A percentile compares a stretch with the other conserved stretches of the same genome.
Conservation (phyloP, 2,329 filamentous ascomycete species). For the Arthrocladium fulminans region DNA sequence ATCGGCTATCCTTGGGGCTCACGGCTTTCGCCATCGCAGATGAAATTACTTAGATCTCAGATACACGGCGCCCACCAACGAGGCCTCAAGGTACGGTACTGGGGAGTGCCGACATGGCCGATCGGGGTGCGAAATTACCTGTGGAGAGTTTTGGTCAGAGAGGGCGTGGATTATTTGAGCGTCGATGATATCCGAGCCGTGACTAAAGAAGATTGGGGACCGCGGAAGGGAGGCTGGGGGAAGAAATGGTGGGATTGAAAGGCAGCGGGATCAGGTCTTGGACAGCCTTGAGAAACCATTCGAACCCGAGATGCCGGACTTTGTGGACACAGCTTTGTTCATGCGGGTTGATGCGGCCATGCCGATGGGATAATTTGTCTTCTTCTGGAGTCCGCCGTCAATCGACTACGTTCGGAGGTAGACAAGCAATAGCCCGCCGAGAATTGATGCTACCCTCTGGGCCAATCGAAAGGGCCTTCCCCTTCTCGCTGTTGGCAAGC, state of each 20-base stretch:
- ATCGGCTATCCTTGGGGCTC: constrained; percentile 46
- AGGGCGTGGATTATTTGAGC: constrained; percentile 50
- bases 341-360: no score
- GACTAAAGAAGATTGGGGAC: constrained; percentile 40
- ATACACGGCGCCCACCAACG: constrained; percentile 42
- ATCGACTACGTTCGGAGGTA: no score
- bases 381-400: no score
- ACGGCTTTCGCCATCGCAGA: constrained; percentile 34
- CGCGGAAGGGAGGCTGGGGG: constrained; percentile 11
- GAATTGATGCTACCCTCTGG: no score
- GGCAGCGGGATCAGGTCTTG: no score
- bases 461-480: no score
- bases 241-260: constrained; percentile 43
- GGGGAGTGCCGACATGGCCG: constrained; percentile 50
- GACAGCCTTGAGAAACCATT: no score
- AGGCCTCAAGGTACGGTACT: constrained; percentile 49
- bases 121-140: constrained; percentile 43
- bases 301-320: no score
- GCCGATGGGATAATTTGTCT: no score
- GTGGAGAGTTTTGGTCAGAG: constrained; percentile 44
- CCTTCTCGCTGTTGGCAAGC: no score
- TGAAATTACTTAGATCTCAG: constrained; percentile 41
- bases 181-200: constrained; percentile 49
- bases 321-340: no score
- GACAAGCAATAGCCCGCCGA: no score